Evolutionary conservation across 495 filamentous ascomycete species (phyloP).

Genomic region (Xylaria telfairii): DNA sequence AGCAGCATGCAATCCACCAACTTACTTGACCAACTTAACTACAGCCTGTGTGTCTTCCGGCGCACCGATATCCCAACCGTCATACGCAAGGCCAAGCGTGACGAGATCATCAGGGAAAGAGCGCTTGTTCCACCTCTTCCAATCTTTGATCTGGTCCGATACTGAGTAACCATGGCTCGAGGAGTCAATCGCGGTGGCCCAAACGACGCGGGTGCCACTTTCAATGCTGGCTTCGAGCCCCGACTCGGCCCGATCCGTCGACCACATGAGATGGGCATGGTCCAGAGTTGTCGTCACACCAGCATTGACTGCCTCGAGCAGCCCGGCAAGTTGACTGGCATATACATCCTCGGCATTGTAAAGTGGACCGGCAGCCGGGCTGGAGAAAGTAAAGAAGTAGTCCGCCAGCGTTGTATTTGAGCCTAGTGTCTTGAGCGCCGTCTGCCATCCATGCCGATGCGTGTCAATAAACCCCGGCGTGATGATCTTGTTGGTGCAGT

Average conservation of each 20-base stretch:
- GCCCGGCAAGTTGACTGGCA: constrained; percentile 60
- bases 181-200: constrained; percentile 40
- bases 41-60: constrained; percentile 37
- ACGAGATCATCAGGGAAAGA: constrained; percentile 28
- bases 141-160: constrained; percentile 40
- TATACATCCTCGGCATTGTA: constrained; percentile 58
- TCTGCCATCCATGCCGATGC: constrained; percentile 66
- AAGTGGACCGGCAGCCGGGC: constrained; percentile 34
- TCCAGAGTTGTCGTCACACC: constrained; percentile 66
- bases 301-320: constrained; percentile 58
- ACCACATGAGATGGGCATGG: constrained; percentile 58
- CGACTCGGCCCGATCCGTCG: constrained; percentile 46
- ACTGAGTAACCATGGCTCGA: constrained; percentile 27
- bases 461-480: constrained; percentile 66
- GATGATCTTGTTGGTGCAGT: constrained; percentile 62
- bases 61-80: constrained; percentile 37
- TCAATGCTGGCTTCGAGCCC: constrained; percentile 47
- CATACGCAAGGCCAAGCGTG: constrained; percentile 47
- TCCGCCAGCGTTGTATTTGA: constrained; percentile 39
- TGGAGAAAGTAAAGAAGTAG: constrained; percentile 29
- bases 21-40: constrained; percentile 33
- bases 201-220: constrained; percentile 52
- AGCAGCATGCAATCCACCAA: background rate
- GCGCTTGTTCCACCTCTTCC: constrained; percentile 35
- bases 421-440: constrained; percentile 48